Conservation (phyloP, 495 filamentous ascomycete species). For the Penicillium canariense region DNA sequence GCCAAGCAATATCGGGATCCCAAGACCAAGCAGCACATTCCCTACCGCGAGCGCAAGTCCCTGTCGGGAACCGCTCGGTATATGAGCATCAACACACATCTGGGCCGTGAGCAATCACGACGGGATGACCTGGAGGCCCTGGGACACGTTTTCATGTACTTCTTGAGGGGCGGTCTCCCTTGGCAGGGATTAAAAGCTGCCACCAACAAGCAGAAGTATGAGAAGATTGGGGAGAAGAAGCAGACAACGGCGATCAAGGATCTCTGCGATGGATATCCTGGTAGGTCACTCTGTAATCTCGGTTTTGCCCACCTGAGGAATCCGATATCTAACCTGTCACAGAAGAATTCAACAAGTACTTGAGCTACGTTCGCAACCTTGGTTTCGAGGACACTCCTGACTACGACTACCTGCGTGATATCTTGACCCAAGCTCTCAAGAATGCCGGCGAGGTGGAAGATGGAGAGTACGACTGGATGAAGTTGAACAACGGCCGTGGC, state of each 20-base stretch:
- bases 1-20: constrained; percentile 99
- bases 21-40: constrained; percentile 99
- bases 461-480: constrained; percentile 99
- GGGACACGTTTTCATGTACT: constrained; percentile 99
- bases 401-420: constrained; percentile 95
- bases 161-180: constrained; percentile 89
- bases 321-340: constrained; percentile 17
- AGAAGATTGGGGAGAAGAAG: constrained; percentile 99
- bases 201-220: constrained; percentile 99
- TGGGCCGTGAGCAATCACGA: constrained; percentile 94
- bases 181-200: constrained; percentile 99
- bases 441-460: constrained; percentile 93
- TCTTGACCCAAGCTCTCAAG: constrained; percentile 96
- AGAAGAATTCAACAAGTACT: constrained; percentile 96
- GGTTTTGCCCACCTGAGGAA: neutral
- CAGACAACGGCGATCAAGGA: constrained; percentile 97
- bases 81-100: constrained; percentile 99
- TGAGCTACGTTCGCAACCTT: constrained; percentile 94
- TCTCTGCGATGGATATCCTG: constrained; percentile 91
- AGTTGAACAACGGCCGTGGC: constrained; percentile 90
- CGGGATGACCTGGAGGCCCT: constrained; percentile 95
- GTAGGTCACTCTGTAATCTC: constrained; percentile 36
- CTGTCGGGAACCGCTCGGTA: constrained; percentile 96
- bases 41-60: constrained; percentile 96
- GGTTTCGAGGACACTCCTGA: constrained; percentile 98